A percentile compares a stretch with the other conserved stretches of the same genome.
phyloP scores from a whole-genome alignment of 2,329 filamentous ascomycete genomes.

The Neofusicoccum cordaticola region DNA sequence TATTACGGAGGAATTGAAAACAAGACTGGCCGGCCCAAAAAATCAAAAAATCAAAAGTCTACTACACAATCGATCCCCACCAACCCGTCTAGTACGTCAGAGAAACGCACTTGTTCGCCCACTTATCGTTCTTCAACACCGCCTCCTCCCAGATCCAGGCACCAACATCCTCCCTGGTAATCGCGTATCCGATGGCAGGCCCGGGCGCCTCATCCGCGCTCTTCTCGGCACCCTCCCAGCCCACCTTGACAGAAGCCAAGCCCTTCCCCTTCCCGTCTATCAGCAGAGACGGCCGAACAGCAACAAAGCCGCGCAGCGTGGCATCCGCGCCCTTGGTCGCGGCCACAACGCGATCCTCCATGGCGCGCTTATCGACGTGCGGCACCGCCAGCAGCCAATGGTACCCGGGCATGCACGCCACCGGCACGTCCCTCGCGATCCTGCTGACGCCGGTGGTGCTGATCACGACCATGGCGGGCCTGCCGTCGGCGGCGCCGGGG shows the following conservation, averaged over 20 bases:
- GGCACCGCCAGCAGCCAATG: constrained; percentile 32
- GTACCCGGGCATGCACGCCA: constrained; percentile 33
- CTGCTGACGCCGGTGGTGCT: constrained; percentile 39
- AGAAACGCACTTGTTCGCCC: constrained; percentile 32
- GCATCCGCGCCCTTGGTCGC: constrained; percentile 17
- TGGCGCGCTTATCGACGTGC: constrained; percentile 40
- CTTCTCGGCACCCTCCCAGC: constrained; percentile 26
- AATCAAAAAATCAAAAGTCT: no score
- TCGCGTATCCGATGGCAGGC: constrained; percentile 38
- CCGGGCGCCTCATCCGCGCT: constrained; percentile 23
- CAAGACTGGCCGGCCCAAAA: no score
- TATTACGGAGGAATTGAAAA: no score
- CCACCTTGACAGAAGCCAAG: constrained; percentile 29
- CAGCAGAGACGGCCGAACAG: constrained; percentile 39
- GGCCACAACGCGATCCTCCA: constrained; percentile 34
- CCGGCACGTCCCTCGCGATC: constrained; percentile 36
- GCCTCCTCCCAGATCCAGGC: constrained; percentile 38
- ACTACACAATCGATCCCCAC: no score
- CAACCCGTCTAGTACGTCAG: constrained; percentile 31
- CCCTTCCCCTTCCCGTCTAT: constrained; percentile 30
- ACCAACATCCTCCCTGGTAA: constrained; percentile 40
- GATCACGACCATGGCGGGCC: constrained; percentile 30
- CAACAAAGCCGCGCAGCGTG: constrained; percentile 28
- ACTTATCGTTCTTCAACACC: constrained; percentile 26
- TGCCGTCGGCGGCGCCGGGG: neutral